Evolutionary conservation across 352 stramenopile genomes (phyloP).

Genomic region (Globisporangium lucens): DNA sequence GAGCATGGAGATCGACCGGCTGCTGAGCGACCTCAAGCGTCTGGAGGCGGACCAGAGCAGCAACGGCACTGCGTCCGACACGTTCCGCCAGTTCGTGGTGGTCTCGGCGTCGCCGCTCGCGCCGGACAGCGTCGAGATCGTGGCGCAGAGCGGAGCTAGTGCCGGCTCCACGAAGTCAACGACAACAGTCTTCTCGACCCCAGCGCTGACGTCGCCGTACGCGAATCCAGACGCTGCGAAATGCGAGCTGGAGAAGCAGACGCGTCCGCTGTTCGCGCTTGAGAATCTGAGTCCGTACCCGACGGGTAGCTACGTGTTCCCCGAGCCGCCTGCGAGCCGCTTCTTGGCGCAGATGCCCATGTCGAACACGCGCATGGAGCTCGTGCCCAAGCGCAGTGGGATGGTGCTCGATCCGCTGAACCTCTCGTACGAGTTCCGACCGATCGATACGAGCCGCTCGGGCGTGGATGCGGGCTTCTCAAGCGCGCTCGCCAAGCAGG

Average conservation of each 20-base stretch:
- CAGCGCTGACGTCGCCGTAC: constrained; percentile 36
- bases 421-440: constrained; percentile 62
- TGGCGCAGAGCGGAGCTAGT: constrained; percentile 17
- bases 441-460: constrained; percentile 27
- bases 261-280: constrained; percentile 38
- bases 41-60: constrained; percentile 13
- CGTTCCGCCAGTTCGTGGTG: constrained; percentile 49
- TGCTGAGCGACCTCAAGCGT: constrained; percentile 37
- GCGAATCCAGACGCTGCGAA: constrained; percentile 20
- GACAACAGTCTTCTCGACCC: constrained; percentile 36
- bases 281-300: constrained; percentile 38
- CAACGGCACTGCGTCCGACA: background rate
- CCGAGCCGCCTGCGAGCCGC: constrained; percentile 36
- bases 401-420: constrained; percentile 55
- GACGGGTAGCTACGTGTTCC: constrained; percentile 16
- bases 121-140: constrained; percentile 43
- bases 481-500: constrained; percentile 65
- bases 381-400: constrained; percentile 40
- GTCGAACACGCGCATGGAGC: constrained; percentile 43
- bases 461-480: constrained; percentile 51
- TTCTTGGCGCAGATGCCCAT: constrained; percentile 74
- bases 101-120: constrained; percentile 39
- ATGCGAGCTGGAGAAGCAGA: constrained; percentile 26
- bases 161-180: background rate
- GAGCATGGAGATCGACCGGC: constrained; percentile 29